A percentile compares a stretch with the other conserved stretches of the same genome.
Evolutionary conservation across 2,329 filamentous ascomycete species (phyloP).

Genomic region (Fusarium temperatum): DNA sequence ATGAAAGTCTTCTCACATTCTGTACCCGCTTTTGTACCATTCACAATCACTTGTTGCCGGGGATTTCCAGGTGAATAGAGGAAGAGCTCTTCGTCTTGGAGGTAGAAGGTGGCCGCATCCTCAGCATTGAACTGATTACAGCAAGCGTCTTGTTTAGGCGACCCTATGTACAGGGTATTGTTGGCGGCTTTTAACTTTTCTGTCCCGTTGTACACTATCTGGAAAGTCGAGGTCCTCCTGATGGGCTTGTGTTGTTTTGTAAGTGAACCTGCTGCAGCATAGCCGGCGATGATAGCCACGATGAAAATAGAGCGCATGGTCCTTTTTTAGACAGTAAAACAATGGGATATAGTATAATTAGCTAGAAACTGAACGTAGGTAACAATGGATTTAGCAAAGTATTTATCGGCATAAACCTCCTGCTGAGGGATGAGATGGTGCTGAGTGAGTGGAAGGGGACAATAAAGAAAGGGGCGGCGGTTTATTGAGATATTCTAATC

Average conservation of each 20-base stretch:
- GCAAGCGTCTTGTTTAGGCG: neutral
- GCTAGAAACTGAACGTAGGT: rapidly evolving
- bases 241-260: neutral
- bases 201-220: neutral
- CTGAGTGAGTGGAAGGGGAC: neutral
- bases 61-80: slow-evolving; percentile 2
- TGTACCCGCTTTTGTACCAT: neutral
- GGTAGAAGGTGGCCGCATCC: neutral
- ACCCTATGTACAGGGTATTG: neutral
- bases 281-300: neutral
- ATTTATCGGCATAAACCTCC: neutral
- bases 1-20: neutral
- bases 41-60: neutral
- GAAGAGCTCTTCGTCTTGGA: neutral
- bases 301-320: neutral
- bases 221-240: neutral
- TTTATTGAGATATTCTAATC: neutral
- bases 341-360: neutral
- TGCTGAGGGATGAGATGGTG: neutral
- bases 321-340: neutral
- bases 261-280: neutral
- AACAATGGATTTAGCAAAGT: neutral
- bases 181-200: neutral
- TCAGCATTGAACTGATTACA: neutral
- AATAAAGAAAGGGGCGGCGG: neutral